These are phyloP conservation scores for Strobilomyces dryophilus DNA, from an alignment of 768 basidiomycete species.

Conservation along the genomic window DNA sequence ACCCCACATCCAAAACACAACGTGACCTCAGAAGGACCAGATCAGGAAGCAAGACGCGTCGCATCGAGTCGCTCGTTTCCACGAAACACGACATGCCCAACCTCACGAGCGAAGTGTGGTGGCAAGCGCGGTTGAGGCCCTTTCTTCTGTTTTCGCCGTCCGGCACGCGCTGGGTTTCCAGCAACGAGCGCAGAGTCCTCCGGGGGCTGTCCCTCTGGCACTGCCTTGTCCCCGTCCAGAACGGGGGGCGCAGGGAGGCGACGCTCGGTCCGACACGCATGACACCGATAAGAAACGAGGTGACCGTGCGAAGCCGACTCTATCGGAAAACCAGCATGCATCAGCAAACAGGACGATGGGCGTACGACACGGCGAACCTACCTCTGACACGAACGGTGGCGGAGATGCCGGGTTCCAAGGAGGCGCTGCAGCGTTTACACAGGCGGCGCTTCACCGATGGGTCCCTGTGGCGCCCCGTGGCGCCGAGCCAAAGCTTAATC, in stretches of 20 bases:
- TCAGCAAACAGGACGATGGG: slow-evolving; percentile 5
- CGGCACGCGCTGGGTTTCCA: background rate
- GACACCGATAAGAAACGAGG: slow-evolving; percentile 55
- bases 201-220: background rate
- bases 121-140: slow-evolving; percentile 37
- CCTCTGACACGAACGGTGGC: slow-evolving; percentile 63
- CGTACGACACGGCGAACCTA: slow-evolving; percentile 27
- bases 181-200: background rate
- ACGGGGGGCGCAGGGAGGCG: slow-evolving; percentile 65
- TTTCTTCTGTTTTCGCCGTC: slow-evolving; percentile 14
- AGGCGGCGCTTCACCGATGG: slow-evolving; percentile 78
- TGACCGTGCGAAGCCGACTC: slow-evolving; percentile 50
- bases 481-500: no score
- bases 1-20: background rate
- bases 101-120: slow-evolving; percentile 59
- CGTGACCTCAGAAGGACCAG: background rate
- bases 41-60: background rate
- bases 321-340: slow-evolving; percentile 16
- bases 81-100: slow-evolving; percentile 63
- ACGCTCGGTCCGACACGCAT: slow-evolving; percentile 51
- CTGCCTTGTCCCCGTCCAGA: slow-evolving; percentile 4
- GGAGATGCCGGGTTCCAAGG: slow-evolving; percentile 66
- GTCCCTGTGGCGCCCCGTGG: slow-evolving; percentile 47
- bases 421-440: slow-evolving; percentile 63
- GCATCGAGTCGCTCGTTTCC: slow-evolving; percentile 49